Evolutionary conservation across 208 protist species (phyloP), one percentile per base, ranked within the genome.

Genomic region (Blastocrithidia nonstop): DNA sequence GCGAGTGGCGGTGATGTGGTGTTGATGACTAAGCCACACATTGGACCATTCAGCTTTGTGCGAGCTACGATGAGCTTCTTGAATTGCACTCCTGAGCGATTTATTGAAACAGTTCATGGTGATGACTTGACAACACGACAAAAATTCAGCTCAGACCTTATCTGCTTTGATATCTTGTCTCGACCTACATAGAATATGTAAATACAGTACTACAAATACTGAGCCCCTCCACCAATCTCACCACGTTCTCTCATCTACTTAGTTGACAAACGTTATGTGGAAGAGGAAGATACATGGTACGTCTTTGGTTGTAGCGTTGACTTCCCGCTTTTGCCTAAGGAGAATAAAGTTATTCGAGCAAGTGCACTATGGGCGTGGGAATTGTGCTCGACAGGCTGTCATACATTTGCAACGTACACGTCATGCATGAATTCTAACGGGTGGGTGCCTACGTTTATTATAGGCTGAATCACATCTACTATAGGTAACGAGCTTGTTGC

Each of bases 391-490:
- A 36, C 66, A 7, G 66, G 70, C 51, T 23, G 33, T 33, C 75
- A 49, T 26, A 78, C 69, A 32, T 46, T 67, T 42, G 70, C 69
- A 22, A 76, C 64, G 4, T 90, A 87, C 52, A 66, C 73, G 22
- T 76, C 64, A 9, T 85, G 73, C 66, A 82, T 91, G 71, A 86
- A 70, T 47, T 77, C 77, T 6, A 74, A 79, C 41, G 82, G 76
- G 19, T 91, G 82, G 82, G 70, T 75, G 11, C 82, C 82, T 15
- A 76, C 77, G 3, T 91, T 91, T 44, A 59, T 91, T n/a, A 55
- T 91, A 1, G 66, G 71, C 33, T 91, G 73, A 71, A 66, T 91
- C 50, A 84, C 85, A 66, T 68, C 61, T 8, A 72, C 69, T 42
- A 81, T 88, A 40, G 76, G 57, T 6, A 87, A 87, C 50, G 82